Evolutionary conservation across 139 green algal genomes (phyloP).

Genomic region (Ettlia oleoabundans): DNA sequence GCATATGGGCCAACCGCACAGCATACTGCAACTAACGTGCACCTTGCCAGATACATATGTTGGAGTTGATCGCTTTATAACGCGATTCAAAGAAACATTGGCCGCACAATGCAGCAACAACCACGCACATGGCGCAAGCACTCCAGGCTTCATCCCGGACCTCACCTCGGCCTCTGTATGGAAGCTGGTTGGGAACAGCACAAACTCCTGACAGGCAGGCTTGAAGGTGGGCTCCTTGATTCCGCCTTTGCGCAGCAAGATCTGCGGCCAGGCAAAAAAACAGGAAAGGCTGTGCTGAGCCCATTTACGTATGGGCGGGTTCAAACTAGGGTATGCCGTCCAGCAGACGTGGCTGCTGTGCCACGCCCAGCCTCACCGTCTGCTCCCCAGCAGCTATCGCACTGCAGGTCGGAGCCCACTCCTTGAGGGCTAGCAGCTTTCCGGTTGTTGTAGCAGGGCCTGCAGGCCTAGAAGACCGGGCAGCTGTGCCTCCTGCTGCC

Average conservation of each 20-base stretch:
- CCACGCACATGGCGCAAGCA: not conserved
- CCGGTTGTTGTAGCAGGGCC: not conserved
- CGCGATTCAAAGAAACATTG: not conserved
- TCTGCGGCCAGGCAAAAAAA: no score
- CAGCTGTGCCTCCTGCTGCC: not conserved
- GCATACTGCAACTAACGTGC: no score
- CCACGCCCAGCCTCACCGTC: no score
- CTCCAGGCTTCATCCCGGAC: not conserved
- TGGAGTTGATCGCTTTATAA: not conserved
- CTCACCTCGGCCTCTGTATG: slow-evolving; percentile 58
- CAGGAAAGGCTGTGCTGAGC: no score
- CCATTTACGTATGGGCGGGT: no score
- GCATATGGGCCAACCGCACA: no score
- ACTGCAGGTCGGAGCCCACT: slow-evolving; percentile 54
- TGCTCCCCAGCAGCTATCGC: slow-evolving; percentile 48
- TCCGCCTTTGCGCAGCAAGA: slow-evolving; percentile 78
- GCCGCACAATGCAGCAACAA: not conserved
- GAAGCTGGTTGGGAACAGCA: slow-evolving; percentile 68
- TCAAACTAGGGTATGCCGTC: no score
- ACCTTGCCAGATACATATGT: no score
- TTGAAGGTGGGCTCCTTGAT: slow-evolving; percentile 70
- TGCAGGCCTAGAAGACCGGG: not conserved
- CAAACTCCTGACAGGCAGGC: slow-evolving; percentile 41
- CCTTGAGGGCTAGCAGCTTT: slow-evolving; percentile 52
- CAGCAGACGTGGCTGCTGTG: no score